These are phyloP conservation scores for Gossypium lobatum DNA, from an alignment of 441 rosid genomes.

Conservation along the genomic window DNA sequence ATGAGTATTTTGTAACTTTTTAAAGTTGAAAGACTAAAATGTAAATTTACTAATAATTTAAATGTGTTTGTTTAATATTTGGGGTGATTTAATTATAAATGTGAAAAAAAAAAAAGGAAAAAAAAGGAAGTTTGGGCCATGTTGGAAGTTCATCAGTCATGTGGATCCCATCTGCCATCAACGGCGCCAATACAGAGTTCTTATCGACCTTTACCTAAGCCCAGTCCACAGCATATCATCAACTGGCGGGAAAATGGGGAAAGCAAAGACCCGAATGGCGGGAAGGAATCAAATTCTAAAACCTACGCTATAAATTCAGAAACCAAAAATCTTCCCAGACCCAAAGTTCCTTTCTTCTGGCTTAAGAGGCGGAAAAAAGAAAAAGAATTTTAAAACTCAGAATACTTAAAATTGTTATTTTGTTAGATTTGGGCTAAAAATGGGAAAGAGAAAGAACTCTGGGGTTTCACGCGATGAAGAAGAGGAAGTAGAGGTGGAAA, in stretches of 20 bases:
- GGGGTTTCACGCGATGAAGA: conserved; percentile 44
- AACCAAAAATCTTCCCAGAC: not conserved
- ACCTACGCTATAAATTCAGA: not conserved
- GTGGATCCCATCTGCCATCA: not conserved
- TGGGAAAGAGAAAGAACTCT: conserved; percentile 57
- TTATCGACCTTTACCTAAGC: not conserved
- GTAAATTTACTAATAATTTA: too few species aligned
- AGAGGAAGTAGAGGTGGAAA: conserved; percentile 26
- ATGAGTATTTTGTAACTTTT: too few species aligned
- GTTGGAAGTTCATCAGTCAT: not conserved
- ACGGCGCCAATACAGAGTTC: not conserved
- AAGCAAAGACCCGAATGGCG: conserved; percentile 21
- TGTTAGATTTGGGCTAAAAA: conserved; percentile 17
- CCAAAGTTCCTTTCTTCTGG: not conserved
- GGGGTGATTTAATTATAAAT: too few species aligned
- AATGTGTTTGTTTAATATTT: too few species aligned
- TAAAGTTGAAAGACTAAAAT: too few species aligned
- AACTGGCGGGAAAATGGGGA: conserved; percentile 22
- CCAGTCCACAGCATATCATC: not conserved
- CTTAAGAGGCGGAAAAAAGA: conserved; percentile 14
- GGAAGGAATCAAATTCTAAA: conserved; percentile 20
- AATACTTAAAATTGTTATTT: not conserved
- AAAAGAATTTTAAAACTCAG: not conserved
- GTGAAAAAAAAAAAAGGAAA: too few species aligned
- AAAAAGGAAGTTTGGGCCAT: not conserved